Evolutionary conservation across 768 basidiomycete species (phyloP).

Genomic region (Suillus placidus): DNA sequence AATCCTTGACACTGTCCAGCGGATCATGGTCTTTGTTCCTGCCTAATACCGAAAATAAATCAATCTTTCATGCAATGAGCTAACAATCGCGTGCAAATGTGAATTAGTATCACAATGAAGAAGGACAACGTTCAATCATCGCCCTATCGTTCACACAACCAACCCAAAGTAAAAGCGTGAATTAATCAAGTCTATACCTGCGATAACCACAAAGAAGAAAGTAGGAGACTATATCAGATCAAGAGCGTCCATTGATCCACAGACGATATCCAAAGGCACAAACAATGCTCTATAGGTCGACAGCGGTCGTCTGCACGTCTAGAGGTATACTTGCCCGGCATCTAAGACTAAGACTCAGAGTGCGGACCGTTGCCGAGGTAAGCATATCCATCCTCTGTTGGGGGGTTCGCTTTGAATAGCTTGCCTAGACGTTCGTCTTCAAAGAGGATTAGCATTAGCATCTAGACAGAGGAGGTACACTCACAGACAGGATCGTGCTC

Average conservation of each 20-base stretch:
- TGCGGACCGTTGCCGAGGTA: constrained; percentile 59
- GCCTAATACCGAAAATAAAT: constrained; percentile 48
- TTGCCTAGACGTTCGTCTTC: constrained; percentile 69
- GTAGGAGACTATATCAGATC: neutral
- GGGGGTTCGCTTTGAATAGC: constrained; percentile 61
- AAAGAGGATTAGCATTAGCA: neutral
- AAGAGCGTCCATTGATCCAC: neutral
- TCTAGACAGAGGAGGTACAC: constrained; percentile 29
- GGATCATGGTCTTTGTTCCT: constrained; percentile 93
- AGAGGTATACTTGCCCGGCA: neutral
- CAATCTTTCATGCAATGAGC: neutral
- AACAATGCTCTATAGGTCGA: neutral
- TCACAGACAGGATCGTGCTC: constrained; percentile 74
- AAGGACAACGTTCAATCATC: neutral
- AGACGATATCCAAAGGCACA: neutral
- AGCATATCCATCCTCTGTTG: constrained; percentile 76
- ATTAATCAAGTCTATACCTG: constrained; percentile 2
- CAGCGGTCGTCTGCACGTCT: neutral
- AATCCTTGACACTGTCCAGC: constrained; percentile 60
- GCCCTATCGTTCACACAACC: neutral
- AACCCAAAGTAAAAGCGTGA: neutral
- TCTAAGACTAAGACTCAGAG: constrained; percentile 18
- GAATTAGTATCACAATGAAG: constrained; percentile 13
- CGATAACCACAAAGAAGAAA: constrained; percentile 1
- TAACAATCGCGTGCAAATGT: neutral